These are phyloP conservation scores for Malus hybrid DNA, from an alignment of 331 rosid genomes.

Conservation along the genomic window DNA sequence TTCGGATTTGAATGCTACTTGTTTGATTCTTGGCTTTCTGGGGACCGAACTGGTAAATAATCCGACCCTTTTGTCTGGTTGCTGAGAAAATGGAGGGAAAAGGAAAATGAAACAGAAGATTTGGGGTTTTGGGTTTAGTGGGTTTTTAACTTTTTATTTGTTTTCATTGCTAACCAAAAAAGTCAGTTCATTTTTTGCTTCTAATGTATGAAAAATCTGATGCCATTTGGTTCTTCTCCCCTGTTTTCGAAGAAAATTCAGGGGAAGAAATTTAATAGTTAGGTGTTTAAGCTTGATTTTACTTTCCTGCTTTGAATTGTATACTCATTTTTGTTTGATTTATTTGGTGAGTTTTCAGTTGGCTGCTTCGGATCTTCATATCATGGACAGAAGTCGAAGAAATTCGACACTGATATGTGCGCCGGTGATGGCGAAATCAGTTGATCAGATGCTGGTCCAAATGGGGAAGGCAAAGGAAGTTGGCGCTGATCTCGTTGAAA, in stretches of 20 bases:
- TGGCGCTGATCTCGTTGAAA: slow-evolving; percentile 55
- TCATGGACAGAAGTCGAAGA: slow-evolving; percentile 14
- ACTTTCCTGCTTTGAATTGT: background rate
- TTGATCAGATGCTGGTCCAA: slow-evolving; percentile 39
- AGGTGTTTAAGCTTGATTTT: background rate
- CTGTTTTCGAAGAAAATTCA: background rate
- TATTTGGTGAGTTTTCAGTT: slow-evolving; percentile 12
- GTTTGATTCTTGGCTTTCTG: background rate
- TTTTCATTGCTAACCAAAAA: background rate
- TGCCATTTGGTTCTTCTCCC: background rate
- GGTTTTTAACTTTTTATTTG: background rate
- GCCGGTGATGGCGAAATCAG: slow-evolving; percentile 40
- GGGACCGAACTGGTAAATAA: background rate
- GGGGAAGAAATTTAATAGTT: background rate
- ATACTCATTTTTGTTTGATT: background rate
- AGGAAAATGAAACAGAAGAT: background rate
- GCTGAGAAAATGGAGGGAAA: background rate
- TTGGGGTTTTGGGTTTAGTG: background rate
- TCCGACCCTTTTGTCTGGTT: slow-evolving; percentile 7
- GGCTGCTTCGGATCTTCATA: slow-evolving; percentile 17
- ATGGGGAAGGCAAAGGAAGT: slow-evolving; percentile 44
- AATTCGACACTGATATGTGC: slow-evolving; percentile 49
- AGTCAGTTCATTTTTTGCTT: background rate
- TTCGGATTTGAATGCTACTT: background rate
- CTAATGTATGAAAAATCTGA: too few relatives aligned